Evolutionary conservation across 805 yeast species (phyloP).

Genomic region (Ogataea populi-albae): DNA sequence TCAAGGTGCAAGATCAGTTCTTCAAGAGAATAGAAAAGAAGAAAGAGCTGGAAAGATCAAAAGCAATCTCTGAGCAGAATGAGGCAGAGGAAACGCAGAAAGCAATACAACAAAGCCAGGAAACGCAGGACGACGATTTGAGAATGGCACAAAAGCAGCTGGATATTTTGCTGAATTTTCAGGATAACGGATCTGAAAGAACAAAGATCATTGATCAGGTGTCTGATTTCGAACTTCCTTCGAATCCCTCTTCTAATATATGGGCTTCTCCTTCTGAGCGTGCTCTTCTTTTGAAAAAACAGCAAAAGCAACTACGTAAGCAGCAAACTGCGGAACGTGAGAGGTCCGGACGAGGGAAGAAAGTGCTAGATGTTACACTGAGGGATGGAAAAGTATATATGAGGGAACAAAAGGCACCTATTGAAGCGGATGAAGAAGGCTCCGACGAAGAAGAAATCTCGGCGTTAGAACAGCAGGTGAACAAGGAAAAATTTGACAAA

Average conservation of each 20-base stretch:
- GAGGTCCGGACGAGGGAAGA: conserved; percentile 70
- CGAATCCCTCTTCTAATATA: conserved; percentile 46
- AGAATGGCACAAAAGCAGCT: conserved; percentile 69
- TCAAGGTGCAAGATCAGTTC: conserved; percentile 64
- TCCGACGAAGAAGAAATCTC: conserved; percentile 37
- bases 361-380: conserved; percentile 73
- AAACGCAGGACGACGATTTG: conserved; percentile 54
- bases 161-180: conserved; percentile 73
- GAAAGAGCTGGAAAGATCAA: conserved; percentile 33
- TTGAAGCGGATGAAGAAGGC: conserved; percentile 24
- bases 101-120: conserved; percentile 44
- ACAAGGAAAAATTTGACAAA: conserved; percentile 31
- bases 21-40: conserved; percentile 58
- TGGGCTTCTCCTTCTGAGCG: conserved; percentile 90
- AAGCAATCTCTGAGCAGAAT: conserved; percentile 34
- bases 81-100: conserved; percentile 41
- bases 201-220: conserved; percentile 92
- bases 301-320: conserved; percentile 69
- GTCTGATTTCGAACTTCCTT: conserved; percentile 71
- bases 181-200: conserved; percentile 83
- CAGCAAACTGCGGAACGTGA: conserved; percentile 57
- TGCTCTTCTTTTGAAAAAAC: conserved; percentile 81
- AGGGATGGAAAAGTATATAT: conserved; percentile 75
- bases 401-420: conserved; percentile 42
- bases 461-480: conserved; percentile 35